Evolutionary conservation across 768 basidiomycete genomes (phyloP), one percentile per base, ranked within the genome.

Genomic region (Hericium rajendrae): DNA sequence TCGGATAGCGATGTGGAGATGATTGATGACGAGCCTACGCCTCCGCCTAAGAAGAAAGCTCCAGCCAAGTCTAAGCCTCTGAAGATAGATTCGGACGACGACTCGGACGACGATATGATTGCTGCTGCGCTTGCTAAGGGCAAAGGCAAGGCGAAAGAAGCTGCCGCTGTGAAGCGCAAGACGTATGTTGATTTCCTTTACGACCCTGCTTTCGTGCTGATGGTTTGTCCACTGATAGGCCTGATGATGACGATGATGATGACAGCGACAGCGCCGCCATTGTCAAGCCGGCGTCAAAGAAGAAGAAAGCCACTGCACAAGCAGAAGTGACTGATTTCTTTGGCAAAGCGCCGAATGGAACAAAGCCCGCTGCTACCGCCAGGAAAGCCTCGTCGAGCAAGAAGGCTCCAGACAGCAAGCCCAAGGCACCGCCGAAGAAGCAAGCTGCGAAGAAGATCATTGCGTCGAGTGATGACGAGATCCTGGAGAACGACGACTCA

Each of bases 251-350:
- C 26, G 26, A 18, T 37, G 57, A 48, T 3, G 46, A 59, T 43
- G 58, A 55, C 5, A 50, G 26, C 38, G 26, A 56, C 26, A 55
- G 18, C 38, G 68, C 71, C 38, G 55, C 68, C 49, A 78, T 79
- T 59, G 81, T 82, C 6, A 74, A 70, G 10, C 15, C 43, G 9
- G 20, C n/a, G 16, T 18, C n/a, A 0, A 86, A 85, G 76, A 83
- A 80, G 71, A 76, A 75, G 62, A 72, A 74, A 51, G 64, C 67
- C 20, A 38, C 65, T 9, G 28, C 62, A 0, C 60, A 67, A 38
- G 63, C 60, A 11, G 59, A 62, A 12, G 69, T 86, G 56, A 79
- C 79, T 4, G 83, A 85, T 64, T 86, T 85, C 74, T 84, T 86
- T 61, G 70, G 68, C 39, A 83, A 84, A 66, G 57, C 59, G n/a